A percentile compares a stretch with the other conserved stretches of the same genome.
These are phyloP conservation scores for Starmerella riodocensis DNA, from an alignment of 805 yeast genomes.

Conservation along the genomic window DNA sequence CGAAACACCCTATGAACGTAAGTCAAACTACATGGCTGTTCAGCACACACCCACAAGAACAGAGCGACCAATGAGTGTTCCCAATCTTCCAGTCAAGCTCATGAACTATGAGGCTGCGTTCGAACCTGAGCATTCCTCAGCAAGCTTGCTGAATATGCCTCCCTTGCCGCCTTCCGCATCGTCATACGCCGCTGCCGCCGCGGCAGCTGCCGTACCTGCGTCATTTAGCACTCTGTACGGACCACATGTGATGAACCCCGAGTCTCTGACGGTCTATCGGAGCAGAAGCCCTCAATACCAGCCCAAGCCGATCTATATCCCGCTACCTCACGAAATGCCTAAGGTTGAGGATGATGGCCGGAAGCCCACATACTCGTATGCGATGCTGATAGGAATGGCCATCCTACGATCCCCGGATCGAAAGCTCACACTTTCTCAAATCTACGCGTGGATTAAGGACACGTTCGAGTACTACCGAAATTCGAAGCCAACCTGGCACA, in stretches of 20 bases:
- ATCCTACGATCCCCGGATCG: conserved; percentile 64
- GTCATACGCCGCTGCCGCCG: background rate
- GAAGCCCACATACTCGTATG: conserved; percentile 92
- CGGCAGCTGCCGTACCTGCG: too few relatives aligned
- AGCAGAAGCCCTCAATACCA: too few relatives aligned
- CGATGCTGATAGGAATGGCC: conserved; percentile 86
- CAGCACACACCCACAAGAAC: conserved; percentile 1
- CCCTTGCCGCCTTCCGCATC: background rate
- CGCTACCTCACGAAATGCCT: conserved; percentile 28
- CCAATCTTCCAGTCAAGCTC: background rate
- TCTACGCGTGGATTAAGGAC: conserved; percentile 81
- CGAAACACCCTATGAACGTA: conserved; percentile 3
- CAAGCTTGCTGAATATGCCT: background rate
- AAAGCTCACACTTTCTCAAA: conserved; percentile 66
- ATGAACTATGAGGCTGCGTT: background rate
- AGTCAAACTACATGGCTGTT: background rate
- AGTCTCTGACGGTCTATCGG: background rate
- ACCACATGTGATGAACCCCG: background rate
- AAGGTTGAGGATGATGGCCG: conserved; percentile 38
- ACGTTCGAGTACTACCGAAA: conserved; percentile 72
- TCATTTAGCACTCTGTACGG: background rate
- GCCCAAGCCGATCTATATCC: conserved; percentile 6
- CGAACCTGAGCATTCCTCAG: background rate
- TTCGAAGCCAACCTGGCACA: conserved; percentile 93
- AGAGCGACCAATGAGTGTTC: background rate